These are phyloP conservation scores for Pichia sp. DNA, from an alignment of 1,139 yeast genomes.

Conservation along the genomic window DNA sequence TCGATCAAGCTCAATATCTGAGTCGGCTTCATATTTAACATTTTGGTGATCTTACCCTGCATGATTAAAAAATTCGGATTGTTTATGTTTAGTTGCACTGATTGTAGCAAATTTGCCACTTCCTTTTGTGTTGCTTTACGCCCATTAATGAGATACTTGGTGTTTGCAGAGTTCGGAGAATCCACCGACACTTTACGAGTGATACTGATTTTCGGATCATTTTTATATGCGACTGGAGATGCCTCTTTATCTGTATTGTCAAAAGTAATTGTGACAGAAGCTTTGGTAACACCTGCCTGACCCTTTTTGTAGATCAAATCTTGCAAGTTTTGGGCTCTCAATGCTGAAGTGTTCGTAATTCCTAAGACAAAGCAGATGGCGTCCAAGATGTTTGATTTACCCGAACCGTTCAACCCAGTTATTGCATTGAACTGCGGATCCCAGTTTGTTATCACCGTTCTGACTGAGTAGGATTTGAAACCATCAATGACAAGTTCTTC, in stretches of 20 bases:
- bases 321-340: conserved; percentile 87
- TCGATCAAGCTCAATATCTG: conserved; percentile 89
- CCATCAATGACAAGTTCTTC: conserved; percentile 96
- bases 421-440: conserved; percentile 95
- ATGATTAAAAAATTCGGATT: conserved; percentile 95
- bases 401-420: conserved; percentile 96
- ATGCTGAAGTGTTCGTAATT: conserved; percentile 88
- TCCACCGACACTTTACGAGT: conserved; percentile 90
- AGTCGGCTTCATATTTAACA: conserved; percentile 88
- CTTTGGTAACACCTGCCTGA: conserved; percentile 96
- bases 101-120: conserved; percentile 84
- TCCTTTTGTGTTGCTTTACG: conserved; percentile 95
- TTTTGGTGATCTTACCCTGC: conserved; percentile 98
- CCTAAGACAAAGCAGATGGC: conserved; percentile 99
- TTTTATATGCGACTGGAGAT: conserved; percentile 87
- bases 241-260: conserved; percentile 73
- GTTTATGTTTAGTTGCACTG: conserved; percentile 91
- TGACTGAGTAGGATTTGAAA: conserved; percentile 93
- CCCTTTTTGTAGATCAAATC: conserved; percentile 95
- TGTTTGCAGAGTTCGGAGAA: conserved; percentile 41
- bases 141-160: conserved; percentile 86
- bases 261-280: conserved; percentile 93
- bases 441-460: conserved; percentile 95
- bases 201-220: conserved; percentile 75
- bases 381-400: conserved; percentile 90